Evolutionary conservation across 2,329 filamentous ascomycete species (phyloP).

Genomic region (Sporothrix luriei): DNA sequence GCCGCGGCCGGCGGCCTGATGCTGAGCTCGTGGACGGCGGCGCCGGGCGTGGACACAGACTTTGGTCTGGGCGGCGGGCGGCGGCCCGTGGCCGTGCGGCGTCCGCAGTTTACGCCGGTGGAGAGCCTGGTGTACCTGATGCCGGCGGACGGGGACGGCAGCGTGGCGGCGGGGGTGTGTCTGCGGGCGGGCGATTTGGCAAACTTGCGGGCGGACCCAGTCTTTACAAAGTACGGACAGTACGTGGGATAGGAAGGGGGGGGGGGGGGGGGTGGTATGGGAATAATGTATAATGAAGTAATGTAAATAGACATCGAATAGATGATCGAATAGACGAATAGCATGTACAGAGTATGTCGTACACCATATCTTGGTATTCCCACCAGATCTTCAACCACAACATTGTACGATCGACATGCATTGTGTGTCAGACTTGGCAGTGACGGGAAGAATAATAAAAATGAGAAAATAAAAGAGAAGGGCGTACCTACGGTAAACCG

Average conservation of each 20-base stretch:
- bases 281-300: neutral
- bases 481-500: no score
- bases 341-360: no score
- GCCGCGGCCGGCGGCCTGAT: conserved; percentile 49
- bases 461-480: no score
- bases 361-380: no score
- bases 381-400: no score
- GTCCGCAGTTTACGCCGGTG: conserved; percentile 50
- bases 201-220: neutral
- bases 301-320: neutral
- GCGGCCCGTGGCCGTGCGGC: conserved; percentile 49
- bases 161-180: conserved; percentile 19
- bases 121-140: conserved; percentile 56
- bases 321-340: neutral
- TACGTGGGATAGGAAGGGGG: neutral
- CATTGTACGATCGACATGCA: neutral
- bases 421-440: neutral
- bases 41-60: conserved; percentile 52
- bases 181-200: conserved; percentile 26
- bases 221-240: neutral
- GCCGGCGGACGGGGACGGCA: conserved; percentile 32
- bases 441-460: neutral
- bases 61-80: conserved; percentile 51
- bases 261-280: no score
- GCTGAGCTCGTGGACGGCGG: conserved; percentile 58